These are phyloP conservation scores for Tremella yokohamensis DNA, from an alignment of 768 basidiomycete genomes.

Conservation along the genomic window DNA sequence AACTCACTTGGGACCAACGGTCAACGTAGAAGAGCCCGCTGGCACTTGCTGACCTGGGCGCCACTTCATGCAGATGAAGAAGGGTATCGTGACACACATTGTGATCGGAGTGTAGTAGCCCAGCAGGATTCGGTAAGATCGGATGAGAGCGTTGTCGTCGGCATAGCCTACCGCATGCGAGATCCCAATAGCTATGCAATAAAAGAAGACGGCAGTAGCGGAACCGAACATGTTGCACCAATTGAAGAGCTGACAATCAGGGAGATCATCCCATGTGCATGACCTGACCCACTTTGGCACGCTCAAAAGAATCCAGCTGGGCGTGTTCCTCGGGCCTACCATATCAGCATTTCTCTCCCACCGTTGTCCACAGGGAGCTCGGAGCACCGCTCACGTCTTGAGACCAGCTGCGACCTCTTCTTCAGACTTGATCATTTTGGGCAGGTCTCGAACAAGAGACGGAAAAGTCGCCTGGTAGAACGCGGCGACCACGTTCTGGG, in stretches of 20 bases:
- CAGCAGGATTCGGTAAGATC: conserved; percentile 12
- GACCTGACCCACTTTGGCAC: conserved; percentile 4
- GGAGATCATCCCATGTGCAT: background rate
- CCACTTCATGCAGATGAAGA: conserved; percentile 14
- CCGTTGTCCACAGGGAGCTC: background rate
- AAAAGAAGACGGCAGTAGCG: conserved; percentile 4
- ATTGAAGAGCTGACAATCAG: conserved; percentile 13
- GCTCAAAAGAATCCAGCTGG: conserved; percentile 17
- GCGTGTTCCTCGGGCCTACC: conserved; percentile 15
- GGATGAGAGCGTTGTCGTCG: conserved; percentile 5
- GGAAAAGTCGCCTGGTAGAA: conserved; percentile 21
- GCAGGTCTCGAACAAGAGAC: conserved; percentile 17
- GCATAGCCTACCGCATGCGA: conserved; percentile 8
- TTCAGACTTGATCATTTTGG: conserved; percentile 16
- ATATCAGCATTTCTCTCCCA: background rate
- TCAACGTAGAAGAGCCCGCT: conserved; percentile 5
- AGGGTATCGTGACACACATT: conserved; percentile 11
- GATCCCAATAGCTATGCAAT: conserved; percentile 18
- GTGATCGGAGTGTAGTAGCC: conserved; percentile 13
- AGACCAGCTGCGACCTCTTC: conserved; percentile 9
- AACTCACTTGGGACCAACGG: conserved; percentile 15
- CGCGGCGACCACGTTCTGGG: conserved; percentile 12
- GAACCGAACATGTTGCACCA: conserved; percentile 18
- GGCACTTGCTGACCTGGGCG: conserved; percentile 23
- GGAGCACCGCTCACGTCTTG: conserved; percentile 11